Conservation (phyloP, 164 flowering plant genomes). For the Liquidambar formosana region DNA sequence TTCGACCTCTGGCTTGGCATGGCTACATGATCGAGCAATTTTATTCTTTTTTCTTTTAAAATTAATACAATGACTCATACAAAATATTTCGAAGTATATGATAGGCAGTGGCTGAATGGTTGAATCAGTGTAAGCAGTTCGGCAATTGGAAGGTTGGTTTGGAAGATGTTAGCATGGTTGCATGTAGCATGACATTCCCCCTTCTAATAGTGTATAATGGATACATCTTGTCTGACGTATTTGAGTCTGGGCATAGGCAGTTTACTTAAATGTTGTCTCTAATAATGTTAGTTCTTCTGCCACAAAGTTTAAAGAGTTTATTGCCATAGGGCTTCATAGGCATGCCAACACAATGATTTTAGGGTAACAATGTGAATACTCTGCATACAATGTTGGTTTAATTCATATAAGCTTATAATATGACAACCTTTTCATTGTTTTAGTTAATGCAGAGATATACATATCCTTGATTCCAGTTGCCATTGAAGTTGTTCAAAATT, state of each 20-base stretch:
- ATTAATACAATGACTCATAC: not conserved
- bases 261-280: not conserved
- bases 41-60: not conserved
- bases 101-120: not conserved
- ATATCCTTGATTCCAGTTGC: too few relatives aligned
- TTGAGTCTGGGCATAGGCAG: not conserved
- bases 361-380: too few relatives aligned
- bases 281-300: too few relatives aligned
- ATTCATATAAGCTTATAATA: too few relatives aligned
- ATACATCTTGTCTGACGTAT: not conserved
- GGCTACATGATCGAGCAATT: not conserved
- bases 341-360: too few relatives aligned
- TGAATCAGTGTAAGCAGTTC: not conserved
- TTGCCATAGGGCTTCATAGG: too few relatives aligned
- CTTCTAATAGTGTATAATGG: not conserved
- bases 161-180: not conserved
- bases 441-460: too few relatives aligned
- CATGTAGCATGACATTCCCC: not conserved
- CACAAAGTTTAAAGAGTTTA: too few relatives aligned
- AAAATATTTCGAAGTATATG: not conserved
- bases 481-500: too few relatives aligned
- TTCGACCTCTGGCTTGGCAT: not conserved
- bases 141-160: not conserved
- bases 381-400: too few relatives aligned
- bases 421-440: too few relatives aligned